Base-by-base conservation (phyloP, 2,329 filamentous ascomycete genomes). In the Exophiala phaeomuriformis region DNA sequence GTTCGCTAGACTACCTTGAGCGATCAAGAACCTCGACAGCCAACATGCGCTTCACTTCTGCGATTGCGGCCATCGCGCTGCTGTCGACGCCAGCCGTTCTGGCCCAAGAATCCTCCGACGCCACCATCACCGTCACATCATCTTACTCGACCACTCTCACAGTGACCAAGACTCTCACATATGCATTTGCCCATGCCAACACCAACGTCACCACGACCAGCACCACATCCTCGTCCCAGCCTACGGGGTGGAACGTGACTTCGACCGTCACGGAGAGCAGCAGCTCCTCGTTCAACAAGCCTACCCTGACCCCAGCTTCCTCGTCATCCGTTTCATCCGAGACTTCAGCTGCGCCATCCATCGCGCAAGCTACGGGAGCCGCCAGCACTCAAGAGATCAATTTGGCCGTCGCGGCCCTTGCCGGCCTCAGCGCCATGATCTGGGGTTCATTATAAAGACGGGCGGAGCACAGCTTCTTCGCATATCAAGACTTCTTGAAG, bases 1-100 rank as follows among this genome's bases (percentile, higher is more conserved):
- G 1, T 19, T 49, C 35, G 44, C 28, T 27, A 42, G 31, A 27
- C 49, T 9, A 47, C 12, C 19, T 41, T 36, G 12, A 48, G 12
- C 12, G 19, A 7, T 35, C 33, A 28, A 41, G 4, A 37, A 32
- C 12, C 31, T 35, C 28, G 27, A 31, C 49, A 29, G 27, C 19
- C 53, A 55, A 55, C 12, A 61, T 61, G 59, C 59, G 59, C 54
- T 43, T 61, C 47, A 51, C 35, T 32, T 46, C 54, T 28, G 49
- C 49, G 36, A 2, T 59, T 47, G 49, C 56, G 37, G 44, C 47
- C n/a, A 31, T 53, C 35, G 49, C 47, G 45, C 53, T 59, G 50
- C 44, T 55, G 12, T 48, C 56, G 1, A 39, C 52, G 31, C 49
- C 49, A 42, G 44, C 50, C 8, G 54, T 49, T 37, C 47, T 56